Percentiles rank a stretch among this genome's conserved stretches.
Evolutionary conservation across 2,329 filamentous ascomycete genomes (phyloP).

Genomic region (Diaporthe amygdali): DNA sequence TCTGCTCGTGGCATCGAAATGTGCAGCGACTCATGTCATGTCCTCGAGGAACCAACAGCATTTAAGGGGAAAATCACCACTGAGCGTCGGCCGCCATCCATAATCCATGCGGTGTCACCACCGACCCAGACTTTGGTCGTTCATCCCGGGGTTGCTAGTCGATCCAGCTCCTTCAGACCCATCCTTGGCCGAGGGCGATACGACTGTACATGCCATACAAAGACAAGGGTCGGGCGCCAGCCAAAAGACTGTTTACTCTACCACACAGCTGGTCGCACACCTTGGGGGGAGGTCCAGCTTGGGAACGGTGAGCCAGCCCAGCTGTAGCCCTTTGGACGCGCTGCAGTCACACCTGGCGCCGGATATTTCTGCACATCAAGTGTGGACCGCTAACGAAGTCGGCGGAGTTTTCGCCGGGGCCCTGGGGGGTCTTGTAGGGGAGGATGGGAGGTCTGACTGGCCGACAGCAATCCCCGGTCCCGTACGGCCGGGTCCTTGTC

Average conservation of each 20-base stretch:
- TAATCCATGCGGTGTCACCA: slow-evolving; percentile 23
- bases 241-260: background rate
- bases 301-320: background rate
- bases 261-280: slow-evolving; percentile 1
- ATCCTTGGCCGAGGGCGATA: slow-evolving; percentile 7
- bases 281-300: background rate
- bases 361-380: slow-evolving; percentile 13
- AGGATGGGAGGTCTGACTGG: background rate
- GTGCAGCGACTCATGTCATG: slow-evolving; percentile 15
- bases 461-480: background rate
- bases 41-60: slow-evolving; percentile 10
- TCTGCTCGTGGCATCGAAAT: background rate
- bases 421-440: background rate
- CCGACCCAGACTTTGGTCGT: background rate
- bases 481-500: slow-evolving; percentile 16
- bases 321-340: background rate
- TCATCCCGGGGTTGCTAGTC: slow-evolving; percentile 13
- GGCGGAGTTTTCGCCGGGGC: background rate
- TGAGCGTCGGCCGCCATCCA: background rate
- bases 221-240: background rate
- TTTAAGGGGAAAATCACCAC: slow-evolving; percentile 8
- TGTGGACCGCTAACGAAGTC: slow-evolving; percentile 8
- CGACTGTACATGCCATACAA: slow-evolving; percentile 8
- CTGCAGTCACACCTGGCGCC: slow-evolving; percentile 7
- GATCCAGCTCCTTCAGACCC: slow-evolving; percentile 17